These are phyloP conservation scores for Alternaria panax DNA, from an alignment of 2,329 filamentous ascomycete genomes.

Conservation along the genomic window DNA sequence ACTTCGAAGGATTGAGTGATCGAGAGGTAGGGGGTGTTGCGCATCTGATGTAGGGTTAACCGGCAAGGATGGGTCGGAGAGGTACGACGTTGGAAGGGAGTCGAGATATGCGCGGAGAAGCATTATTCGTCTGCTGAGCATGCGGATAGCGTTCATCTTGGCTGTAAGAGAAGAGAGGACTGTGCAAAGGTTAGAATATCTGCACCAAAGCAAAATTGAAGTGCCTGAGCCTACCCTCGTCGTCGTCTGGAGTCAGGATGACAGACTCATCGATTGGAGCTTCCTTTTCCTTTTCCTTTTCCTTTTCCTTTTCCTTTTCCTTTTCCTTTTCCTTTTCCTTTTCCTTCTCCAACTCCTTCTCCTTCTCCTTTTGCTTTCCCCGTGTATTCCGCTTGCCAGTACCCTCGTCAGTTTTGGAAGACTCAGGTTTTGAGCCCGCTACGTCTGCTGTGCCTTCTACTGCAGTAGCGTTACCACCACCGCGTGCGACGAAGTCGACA, in stretches of 20 bases:
- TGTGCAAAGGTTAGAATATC: slow-evolving; percentile 33
- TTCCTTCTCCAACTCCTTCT: slow-evolving; percentile 43
- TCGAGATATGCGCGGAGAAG: slow-evolving; percentile 74
- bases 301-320: slow-evolving; percentile 60
- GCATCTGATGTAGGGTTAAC: slow-evolving; percentile 39
- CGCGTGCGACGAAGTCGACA: slow-evolving; percentile 89
- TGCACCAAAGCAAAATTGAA: not conserved
- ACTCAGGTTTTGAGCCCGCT: slow-evolving; percentile 18
- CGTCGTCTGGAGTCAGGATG: slow-evolving; percentile 65
- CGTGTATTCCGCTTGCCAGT: slow-evolving; percentile 60
- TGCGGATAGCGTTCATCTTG: slow-evolving; percentile 91
- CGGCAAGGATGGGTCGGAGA: slow-evolving; percentile 57
- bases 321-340: slow-evolving; percentile 59
- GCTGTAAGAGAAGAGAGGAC: slow-evolving; percentile 75
- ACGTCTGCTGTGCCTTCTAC: slow-evolving; percentile 45
- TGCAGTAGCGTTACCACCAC: slow-evolving; percentile 79
- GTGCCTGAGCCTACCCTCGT: slow-evolving; percentile 61
- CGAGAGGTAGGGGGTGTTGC: slow-evolving; percentile 47
- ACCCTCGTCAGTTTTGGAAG: slow-evolving; percentile 52
- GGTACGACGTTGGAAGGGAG: slow-evolving; percentile 71
- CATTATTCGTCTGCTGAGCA: slow-evolving; percentile 72
- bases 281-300: slow-evolving; percentile 44
- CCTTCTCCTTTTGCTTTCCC: slow-evolving; percentile 60
- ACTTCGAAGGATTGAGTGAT: slow-evolving; percentile 81
- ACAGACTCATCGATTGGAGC: slow-evolving; percentile 44